Evolutionary conservation across 164 flowering plant species (phyloP).

Genomic region (Sedum album): DNA sequence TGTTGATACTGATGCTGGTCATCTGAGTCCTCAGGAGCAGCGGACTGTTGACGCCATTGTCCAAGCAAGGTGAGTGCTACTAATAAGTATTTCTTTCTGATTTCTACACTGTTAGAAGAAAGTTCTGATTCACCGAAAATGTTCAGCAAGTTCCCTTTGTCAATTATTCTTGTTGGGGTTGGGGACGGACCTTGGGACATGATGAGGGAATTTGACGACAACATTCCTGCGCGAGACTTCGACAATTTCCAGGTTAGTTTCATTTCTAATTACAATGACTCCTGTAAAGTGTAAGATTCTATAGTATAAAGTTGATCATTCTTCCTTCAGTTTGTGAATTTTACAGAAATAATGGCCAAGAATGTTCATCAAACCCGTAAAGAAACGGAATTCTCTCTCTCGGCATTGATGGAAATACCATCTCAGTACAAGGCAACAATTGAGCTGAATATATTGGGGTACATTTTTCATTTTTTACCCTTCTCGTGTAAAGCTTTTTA

Average conservation of each 20-base stretch:
- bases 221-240: conserved; percentile 64
- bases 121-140: conserved; percentile 7
- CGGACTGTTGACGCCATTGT: conserved; percentile 85
- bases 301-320: conserved; percentile 8
- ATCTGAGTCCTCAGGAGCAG: conserved; percentile 77
- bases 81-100: not conserved
- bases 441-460: conserved; percentile 73
- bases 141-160: conserved; percentile 49
- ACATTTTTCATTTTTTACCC: conserved; percentile 5
- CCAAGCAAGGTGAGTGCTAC: conserved; percentile 54
- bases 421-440: conserved; percentile 79
- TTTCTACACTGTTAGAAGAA: not conserved
- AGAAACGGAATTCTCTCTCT: conserved; percentile 83
- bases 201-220: conserved; percentile 72
- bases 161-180: conserved; percentile 63
- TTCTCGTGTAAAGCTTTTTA: no score
- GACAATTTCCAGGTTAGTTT: conserved; percentile 57
- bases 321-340: conserved; percentile 73
- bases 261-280: not conserved
- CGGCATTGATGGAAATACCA: conserved; percentile 90
- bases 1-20: conserved; percentile 68
- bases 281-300: no score
- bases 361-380: conserved; percentile 32
- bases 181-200: conserved; percentile 81
- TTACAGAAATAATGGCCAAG: conserved; percentile 80